Conservation (phyloP, 202 grass and related monocot species). For the Panicum virgatum region DNA sequence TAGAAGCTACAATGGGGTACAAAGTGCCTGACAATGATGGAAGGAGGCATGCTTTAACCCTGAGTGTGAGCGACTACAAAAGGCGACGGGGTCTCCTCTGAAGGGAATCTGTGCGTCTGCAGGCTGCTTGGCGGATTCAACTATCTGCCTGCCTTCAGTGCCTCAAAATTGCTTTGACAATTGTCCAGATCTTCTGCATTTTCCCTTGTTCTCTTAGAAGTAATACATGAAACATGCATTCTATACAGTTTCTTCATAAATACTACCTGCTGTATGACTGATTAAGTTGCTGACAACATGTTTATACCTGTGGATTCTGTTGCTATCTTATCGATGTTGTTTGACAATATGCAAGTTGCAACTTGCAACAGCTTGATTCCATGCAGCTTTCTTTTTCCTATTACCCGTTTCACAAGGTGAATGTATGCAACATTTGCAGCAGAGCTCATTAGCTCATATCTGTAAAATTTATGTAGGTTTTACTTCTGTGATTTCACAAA, state of each 20-base stretch:
- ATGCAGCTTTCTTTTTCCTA: background rate
- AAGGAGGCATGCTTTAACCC: conserved; percentile 76
- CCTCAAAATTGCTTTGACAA: conserved; percentile 8
- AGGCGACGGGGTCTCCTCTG: conserved; percentile 79
- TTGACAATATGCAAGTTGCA: background rate
- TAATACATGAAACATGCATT: conserved; percentile 14
- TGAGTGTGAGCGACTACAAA: conserved; percentile 91
- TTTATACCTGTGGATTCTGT: conserved; percentile 28
- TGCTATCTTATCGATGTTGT: background rate
- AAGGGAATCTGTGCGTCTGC: conserved; percentile 25
- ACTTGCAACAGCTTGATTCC: conserved; percentile 14
- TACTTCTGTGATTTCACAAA: background rate
- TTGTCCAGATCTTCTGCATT: conserved; percentile 4
- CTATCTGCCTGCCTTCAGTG: background rate
- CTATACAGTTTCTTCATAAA: conserved; percentile 38
- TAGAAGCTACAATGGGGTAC: conserved; percentile 72
- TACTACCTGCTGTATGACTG: conserved; percentile 34
- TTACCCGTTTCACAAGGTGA: background rate
- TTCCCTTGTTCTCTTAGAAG: conserved; percentile 3
- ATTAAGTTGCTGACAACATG: background rate
- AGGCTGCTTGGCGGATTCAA: background rate
- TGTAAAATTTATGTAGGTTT: background rate
- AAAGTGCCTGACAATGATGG: conserved; percentile 84
- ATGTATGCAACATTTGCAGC: background rate
- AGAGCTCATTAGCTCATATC: background rate